Evolutionary conservation across 169 alveolate genomes (phyloP), one percentile per base, ranked within the genome.

Genomic region (Plasmodium falciparum): DNA sequence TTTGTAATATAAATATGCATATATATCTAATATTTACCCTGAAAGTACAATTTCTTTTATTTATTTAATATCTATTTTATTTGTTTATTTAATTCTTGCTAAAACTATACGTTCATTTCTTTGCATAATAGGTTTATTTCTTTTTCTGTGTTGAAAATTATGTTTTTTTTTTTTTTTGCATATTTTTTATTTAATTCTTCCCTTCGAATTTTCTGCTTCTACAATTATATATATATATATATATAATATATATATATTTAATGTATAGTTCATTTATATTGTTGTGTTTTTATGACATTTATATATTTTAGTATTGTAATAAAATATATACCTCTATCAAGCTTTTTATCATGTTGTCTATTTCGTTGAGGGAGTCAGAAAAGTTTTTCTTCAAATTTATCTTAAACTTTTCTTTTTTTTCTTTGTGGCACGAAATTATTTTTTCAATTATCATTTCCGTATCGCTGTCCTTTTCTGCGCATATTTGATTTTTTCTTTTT

Each of bases 151-250:
- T 13, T 61, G 20, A 24, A 59, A n/a, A 85, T 61, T 39, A 85
- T 70, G 15, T 22, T 85, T 49, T 71, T 72, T 20, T 85, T 63
- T 72, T 85, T 85, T 63, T 85, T 71, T 61, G 71, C 92, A 71
- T 85, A 85, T 85, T 85, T 85, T 47, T 71, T 66, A 17, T 72
- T 69, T 29, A 85, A 39, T 85, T 85, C 92, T 45, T 85, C 69
- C 65, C 92, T 56, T 52, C 92, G 71, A 15, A 29, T 71, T 61
- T 85, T 85, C 49, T 85, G 92, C 49, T 85, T 85, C 92, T 85
- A 58, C 15, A 71, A 29, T 5, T 5, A 39, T 5, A 39, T 39
- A 39, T 39, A 39, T 33, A 33, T 33, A 33, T 33, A 33, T 33
- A 33, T 39, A 39, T 39, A 39, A 39, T 39, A 39, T 39, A 26